A percentile compares a stretch with the other conserved stretches of the same genome.
phyloP scores from a whole-genome alignment of 2,329 filamentous ascomycete species.

The Hymenoscyphus albidus region DNA sequence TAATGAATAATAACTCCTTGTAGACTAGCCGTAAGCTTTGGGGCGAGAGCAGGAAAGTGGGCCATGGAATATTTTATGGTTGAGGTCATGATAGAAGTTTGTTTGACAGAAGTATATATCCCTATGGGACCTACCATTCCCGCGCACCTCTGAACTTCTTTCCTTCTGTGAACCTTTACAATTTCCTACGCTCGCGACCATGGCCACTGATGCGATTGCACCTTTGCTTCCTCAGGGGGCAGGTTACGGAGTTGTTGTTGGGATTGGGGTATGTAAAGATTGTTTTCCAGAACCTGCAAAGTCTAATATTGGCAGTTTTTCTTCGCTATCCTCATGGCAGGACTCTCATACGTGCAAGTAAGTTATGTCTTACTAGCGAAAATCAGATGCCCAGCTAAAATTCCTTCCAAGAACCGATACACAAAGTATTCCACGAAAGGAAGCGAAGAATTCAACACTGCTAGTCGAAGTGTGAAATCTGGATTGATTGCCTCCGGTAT shows the following conservation, averaged over 20 bases:
- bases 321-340: conserved; percentile 41
- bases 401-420: conserved; percentile 6
- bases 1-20: background rate
- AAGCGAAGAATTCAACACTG: conserved; percentile 79
- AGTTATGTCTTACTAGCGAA: background rate
- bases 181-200: background rate
- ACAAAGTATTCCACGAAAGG: conserved; percentile 12
- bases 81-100: background rate
- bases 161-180: background rate
- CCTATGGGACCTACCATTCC: background rate
- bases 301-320: conserved; percentile 21
- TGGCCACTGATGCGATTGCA: conserved; percentile 3
- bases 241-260: conserved; percentile 49
- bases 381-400: background rate
- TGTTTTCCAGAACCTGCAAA: too few relatives aligned
- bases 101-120: background rate
- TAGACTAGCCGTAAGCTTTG: background rate
- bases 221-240: conserved; percentile 32
- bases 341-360: conserved; percentile 12
- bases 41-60: background rate
- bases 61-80: background rate
- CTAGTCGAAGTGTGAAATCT: conserved; percentile 80
- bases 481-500: conserved; percentile 82
- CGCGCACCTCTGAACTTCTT: background rate
- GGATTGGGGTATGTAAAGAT: conserved; percentile 39